phyloP scores from a whole-genome alignment of 73 alveolate species.

The Paraurostyla sp. region DNA sequence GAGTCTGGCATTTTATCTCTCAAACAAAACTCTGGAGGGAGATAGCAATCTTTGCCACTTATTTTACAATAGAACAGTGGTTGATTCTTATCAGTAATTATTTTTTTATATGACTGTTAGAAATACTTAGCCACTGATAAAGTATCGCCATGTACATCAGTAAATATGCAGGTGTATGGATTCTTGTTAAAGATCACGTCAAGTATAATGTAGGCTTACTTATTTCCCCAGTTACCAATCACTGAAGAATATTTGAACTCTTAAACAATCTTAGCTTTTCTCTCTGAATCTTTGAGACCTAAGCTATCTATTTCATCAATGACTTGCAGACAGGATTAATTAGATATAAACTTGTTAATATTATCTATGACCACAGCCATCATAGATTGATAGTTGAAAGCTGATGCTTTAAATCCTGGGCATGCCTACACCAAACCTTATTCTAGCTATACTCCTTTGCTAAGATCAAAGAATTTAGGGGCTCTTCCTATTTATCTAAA shows the following conservation, averaged over 20 bases:
- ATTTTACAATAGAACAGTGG: conserved; percentile 15
- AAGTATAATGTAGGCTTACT: not conserved
- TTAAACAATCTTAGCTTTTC: not conserved
- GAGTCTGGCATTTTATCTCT: conserved; percentile 51
- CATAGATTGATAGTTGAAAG: conserved; percentile 14
- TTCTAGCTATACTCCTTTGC: not conserved
- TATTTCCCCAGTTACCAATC: conserved; percentile 49
- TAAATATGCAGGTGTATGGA: conserved; percentile 27
- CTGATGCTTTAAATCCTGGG: conserved; percentile 56
- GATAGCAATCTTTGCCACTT: conserved; percentile 20
- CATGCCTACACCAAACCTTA: not conserved
- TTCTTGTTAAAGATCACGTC: conserved; percentile 38
- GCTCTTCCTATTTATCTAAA: conserved; percentile 53
- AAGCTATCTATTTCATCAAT: not conserved
- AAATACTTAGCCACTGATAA: conserved; percentile 61
- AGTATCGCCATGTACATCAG: conserved; percentile 24
- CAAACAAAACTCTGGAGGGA: conserved; percentile 63
- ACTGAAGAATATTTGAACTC: conserved; percentile 6
- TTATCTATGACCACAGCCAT: conserved; percentile 46
- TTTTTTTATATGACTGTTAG: not conserved
- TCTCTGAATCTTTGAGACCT: not conserved
- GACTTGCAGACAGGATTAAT: not conserved
- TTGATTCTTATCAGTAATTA: conserved; percentile 16
- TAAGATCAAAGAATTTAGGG: conserved; percentile 57
- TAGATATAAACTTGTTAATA: conserved; percentile 27